Percentiles rank a stretch among this genome's conserved stretches.
Conservation (phyloP, 2,329 filamentous ascomycete species). For the Hymenoscyphus infarciens region DNA sequence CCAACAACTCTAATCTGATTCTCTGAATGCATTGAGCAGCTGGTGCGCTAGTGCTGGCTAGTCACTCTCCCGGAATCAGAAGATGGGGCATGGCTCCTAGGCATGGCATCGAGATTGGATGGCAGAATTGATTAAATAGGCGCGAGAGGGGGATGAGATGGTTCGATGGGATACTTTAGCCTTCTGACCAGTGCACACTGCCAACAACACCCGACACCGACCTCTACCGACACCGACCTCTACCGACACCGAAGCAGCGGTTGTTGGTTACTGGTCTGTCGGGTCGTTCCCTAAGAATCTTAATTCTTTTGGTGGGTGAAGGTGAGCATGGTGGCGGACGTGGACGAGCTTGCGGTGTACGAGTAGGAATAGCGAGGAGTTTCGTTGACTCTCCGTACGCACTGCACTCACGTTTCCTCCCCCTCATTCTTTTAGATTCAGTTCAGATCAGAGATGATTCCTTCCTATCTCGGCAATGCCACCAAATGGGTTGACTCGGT, state of each 20-base stretch:
- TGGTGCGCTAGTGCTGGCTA: not conserved
- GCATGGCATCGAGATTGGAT: not conserved
- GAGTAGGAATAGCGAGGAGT: not conserved
- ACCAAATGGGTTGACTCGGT: not conserved
- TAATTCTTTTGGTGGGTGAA: not conserved
- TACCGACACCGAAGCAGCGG: not conserved
- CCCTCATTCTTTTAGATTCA: not conserved
- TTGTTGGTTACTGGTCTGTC: not conserved
- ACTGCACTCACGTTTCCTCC: not conserved
- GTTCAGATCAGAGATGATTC: not conserved
- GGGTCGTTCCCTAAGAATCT: slow-evolving; percentile 1
- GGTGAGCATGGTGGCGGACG: not conserved
- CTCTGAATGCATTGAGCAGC: no score
- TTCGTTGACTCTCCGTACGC: not conserved
- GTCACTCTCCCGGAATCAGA: not conserved
- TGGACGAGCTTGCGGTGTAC: not conserved
- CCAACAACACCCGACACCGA: not conserved
- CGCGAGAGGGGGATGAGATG: not conserved
- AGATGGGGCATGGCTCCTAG: no score
- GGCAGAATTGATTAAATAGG: not conserved
- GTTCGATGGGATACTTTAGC: not conserved
- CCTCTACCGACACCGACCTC: no score
- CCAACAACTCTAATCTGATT: not conserved
- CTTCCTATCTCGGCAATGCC: not conserved
- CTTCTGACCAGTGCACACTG: not conserved